A percentile compares a stretch with the other conserved stretches of the same genome.
Conservation (phyloP, 805 yeast genomes). For the Yamadazyma ubonensis region DNA sequence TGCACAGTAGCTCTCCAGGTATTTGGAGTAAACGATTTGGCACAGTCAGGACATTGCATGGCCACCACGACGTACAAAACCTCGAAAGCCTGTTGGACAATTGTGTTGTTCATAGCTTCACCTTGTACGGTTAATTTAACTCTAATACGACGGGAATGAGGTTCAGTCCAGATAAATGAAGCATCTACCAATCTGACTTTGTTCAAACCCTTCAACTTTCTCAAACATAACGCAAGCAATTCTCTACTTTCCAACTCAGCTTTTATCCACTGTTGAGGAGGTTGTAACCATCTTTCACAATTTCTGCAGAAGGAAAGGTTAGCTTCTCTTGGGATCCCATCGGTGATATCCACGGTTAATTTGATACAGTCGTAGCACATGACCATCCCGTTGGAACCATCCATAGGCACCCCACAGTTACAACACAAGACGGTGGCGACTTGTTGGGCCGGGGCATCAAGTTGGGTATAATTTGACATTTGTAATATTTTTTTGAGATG, state of each 20-base stretch:
- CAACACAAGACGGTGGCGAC: constrained; percentile 92
- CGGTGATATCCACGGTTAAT: constrained; percentile 88
- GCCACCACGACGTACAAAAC: constrained; percentile 92
- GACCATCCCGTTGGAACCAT: constrained; percentile 87
- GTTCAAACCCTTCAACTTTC: constrained; percentile 82
- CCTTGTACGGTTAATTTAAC: constrained; percentile 94
- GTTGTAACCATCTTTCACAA: constrained; percentile 94
- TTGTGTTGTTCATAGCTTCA: constrained; percentile 89
- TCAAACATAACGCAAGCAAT: constrained; percentile 82
- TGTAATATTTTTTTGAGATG: constrained; percentile 4
- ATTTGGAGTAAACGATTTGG: constrained; percentile 91
- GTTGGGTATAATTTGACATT: constrained; percentile 51
- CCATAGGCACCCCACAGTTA: constrained; percentile 98
- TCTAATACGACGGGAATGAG: constrained; percentile 93
- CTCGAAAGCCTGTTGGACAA: constrained; percentile 90
- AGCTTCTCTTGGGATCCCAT: constrained; percentile 89
- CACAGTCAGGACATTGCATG: constrained; percentile 98
- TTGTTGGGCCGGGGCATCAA: constrained; percentile 24
- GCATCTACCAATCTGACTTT: constrained; percentile 91
- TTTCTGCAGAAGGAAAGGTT: constrained; percentile 92
- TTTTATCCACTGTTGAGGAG: constrained; percentile 90
- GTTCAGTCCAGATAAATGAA: constrained; percentile 97
- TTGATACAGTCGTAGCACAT: constrained; percentile 98
- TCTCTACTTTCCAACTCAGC: constrained; percentile 93
- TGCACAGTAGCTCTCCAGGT: constrained; percentile 99